These are phyloP conservation scores for Rhinocladiella similis DNA, from an alignment of 2,329 filamentous ascomycete genomes.

Conservation along the genomic window DNA sequence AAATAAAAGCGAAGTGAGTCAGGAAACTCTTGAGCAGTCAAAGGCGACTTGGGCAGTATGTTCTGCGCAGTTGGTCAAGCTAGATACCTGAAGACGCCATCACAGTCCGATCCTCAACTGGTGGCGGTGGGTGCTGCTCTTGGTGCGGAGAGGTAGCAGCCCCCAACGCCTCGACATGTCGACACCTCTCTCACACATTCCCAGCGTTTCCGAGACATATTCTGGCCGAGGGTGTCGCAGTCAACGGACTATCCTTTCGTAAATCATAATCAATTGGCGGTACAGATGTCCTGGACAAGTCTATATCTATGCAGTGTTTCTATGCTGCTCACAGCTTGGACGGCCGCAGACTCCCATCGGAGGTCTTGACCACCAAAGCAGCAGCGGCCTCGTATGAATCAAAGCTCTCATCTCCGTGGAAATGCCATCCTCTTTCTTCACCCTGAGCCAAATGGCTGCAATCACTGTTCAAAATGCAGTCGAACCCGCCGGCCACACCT, in stretches of 20 bases:
- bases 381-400: conserved; percentile 34
- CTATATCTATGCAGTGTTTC: background rate
- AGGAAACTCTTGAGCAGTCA: background rate
- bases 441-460: conserved; percentile 78
- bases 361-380: conserved; percentile 31
- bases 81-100: too few relatives aligned
- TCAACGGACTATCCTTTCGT: too few relatives aligned
- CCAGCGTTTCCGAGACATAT: too few relatives aligned
- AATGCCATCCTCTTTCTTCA: conserved; percentile 78
- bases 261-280: background rate
- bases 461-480: conserved; percentile 76
- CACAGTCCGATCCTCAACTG: background rate
- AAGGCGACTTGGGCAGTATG: too few relatives aligned
- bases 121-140: too few relatives aligned
- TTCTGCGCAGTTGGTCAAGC: too few relatives aligned
- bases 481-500: conserved; percentile 76
- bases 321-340: conserved; percentile 15
- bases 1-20: background rate
- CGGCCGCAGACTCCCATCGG: conserved; percentile 12
- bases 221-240: too few relatives aligned
- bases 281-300: background rate
- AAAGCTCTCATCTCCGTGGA: conserved; percentile 49
- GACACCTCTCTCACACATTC: too few relatives aligned
- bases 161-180: too few relatives aligned
- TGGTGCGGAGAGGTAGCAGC: too few relatives aligned